phyloP scores from a whole-genome alignment of 1,284 basidiomycete species.

The Malassezia equina region DNA sequence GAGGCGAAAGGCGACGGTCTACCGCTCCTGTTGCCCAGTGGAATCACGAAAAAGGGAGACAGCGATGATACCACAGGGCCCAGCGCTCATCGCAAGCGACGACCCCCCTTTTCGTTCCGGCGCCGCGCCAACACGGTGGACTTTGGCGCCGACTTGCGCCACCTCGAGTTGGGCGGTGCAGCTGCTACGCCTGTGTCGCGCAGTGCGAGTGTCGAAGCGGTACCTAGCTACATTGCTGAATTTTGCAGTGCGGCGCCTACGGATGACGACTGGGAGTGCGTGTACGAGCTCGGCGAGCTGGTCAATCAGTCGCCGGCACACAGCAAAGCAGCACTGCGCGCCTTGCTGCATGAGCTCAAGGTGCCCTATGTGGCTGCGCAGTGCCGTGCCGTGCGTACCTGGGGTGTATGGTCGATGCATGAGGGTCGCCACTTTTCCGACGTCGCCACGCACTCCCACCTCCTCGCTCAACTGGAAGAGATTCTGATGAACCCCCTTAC shows the following conservation, averaged over 20 bases:
- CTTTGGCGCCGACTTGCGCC: not conserved
- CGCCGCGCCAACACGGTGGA: not conserved
- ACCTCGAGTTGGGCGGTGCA: not conserved
- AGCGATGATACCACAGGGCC: not conserved
- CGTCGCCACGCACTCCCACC: not conserved
- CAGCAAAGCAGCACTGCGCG: constrained; percentile 9
- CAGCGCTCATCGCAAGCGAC: not conserved
- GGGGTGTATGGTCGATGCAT: constrained; percentile 14
- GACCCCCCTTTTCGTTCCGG: not conserved
- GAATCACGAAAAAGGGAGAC: not conserved
- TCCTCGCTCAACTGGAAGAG: constrained; percentile 2
- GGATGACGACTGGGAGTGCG: constrained; percentile 4
- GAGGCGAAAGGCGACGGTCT: not conserved
- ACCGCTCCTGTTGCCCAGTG: not conserved
- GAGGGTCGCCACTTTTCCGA: not conserved
- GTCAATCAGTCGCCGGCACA: not conserved
- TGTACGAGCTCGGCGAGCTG: constrained; percentile 10
- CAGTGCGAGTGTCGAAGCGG: not conserved
- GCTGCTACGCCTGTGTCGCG: not conserved
- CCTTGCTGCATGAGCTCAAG: not conserved
- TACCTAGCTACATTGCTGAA: not conserved
- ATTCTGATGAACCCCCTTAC: constrained; percentile 2
- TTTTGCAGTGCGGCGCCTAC: constrained; percentile 3
- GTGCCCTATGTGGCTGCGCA: not conserved
- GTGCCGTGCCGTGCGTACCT: constrained; percentile 12